A percentile compares a stretch with the other conserved stretches of the same genome.
These are phyloP conservation scores for Chalara sp. DNA, from an alignment of 2,329 filamentous ascomycete species.

Conservation along the genomic window DNA sequence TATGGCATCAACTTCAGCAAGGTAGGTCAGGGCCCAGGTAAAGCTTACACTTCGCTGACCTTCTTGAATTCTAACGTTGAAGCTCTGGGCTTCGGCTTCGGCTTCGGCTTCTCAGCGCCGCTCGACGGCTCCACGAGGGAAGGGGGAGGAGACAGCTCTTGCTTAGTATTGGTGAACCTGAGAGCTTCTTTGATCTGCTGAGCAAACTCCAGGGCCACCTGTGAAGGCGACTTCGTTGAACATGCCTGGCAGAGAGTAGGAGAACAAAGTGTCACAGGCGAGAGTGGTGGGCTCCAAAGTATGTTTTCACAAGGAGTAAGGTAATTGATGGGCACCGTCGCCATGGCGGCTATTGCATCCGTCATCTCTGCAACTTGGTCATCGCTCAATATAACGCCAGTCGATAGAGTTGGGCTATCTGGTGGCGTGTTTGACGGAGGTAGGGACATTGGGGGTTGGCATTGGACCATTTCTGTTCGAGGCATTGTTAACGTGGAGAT, in stretches of 20 bases:
- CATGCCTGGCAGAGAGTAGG: not conserved
- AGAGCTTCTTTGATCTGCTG: not conserved
- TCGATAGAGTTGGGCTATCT: not conserved
- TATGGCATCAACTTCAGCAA: conserved; percentile 8
- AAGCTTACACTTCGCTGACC: not conserved
- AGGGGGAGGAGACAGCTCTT: conserved; percentile 6
- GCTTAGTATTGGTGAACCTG: conserved; percentile 1
- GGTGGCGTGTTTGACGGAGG: not conserved
- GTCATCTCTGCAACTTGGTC: conserved; percentile 1
- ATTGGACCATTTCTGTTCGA: not conserved
- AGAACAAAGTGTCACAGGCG: not conserved
- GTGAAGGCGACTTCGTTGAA: not conserved
- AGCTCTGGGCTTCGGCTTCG: conserved; percentile 3
- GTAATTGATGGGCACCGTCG: conserved; percentile 23
- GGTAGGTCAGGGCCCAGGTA: not conserved
- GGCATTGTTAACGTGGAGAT: not conserved
- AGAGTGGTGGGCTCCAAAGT: not conserved
- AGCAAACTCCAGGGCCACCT: not conserved
- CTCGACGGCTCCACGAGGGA: not conserved
- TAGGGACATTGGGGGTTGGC: not conserved
- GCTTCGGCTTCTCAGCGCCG: not conserved
- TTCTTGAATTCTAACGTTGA: conserved; percentile 19
- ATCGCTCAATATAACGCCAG: not conserved
- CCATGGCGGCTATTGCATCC: conserved; percentile 12
- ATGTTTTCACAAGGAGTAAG: not conserved